Conservation (phyloP, 805 yeast genomes). For the Kodamaea kaohsiungensis region DNA sequence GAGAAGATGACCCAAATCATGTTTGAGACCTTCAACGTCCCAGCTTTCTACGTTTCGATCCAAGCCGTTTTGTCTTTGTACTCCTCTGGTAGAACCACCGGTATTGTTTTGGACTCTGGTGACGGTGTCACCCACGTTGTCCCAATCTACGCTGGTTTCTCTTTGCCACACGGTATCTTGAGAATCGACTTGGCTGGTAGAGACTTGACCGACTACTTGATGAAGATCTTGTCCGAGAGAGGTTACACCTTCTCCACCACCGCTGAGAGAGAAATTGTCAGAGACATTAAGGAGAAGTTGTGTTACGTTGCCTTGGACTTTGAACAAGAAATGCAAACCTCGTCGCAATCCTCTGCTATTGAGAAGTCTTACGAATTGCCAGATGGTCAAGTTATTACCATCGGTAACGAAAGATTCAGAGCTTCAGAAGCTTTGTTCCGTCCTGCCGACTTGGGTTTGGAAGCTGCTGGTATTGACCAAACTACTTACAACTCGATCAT, state of each 20-base stretch:
- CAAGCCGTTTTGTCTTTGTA: slow-evolving; percentile 98
- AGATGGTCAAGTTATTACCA: slow-evolving; percentile 99
- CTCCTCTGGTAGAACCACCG: slow-evolving; percentile 99
- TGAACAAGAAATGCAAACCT: slow-evolving; percentile 99
- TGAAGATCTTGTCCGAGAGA: slow-evolving; percentile 98
- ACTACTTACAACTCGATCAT: slow-evolving; percentile 92
- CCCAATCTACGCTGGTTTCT: slow-evolving; percentile 99
- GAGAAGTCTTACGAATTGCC: slow-evolving; percentile 99
- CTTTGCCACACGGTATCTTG: slow-evolving; percentile 97
- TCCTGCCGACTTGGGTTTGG: slow-evolving; percentile 86
- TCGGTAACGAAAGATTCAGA: slow-evolving; percentile 99
- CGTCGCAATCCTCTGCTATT: slow-evolving; percentile 95
- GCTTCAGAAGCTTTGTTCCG: slow-evolving; percentile 99
- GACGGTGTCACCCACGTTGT: slow-evolving; percentile 99
- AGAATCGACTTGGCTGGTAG: slow-evolving; percentile 99
- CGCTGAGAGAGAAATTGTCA: slow-evolving; percentile 96
- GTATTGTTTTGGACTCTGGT: slow-evolving; percentile 99
- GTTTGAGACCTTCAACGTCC: slow-evolving; percentile 99
- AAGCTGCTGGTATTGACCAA: slow-evolving; percentile 99
- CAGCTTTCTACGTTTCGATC: slow-evolving; percentile 98
- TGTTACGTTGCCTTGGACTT: slow-evolving; percentile 99
- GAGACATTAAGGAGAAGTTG: slow-evolving; percentile 96
- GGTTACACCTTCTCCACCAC: slow-evolving; percentile 98
- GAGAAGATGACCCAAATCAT: slow-evolving; percentile 99
- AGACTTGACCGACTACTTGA: slow-evolving; percentile 98